Base-by-base conservation (phyloP, 2,329 filamentous ascomycete species). In the Fusarium decemcellulare region DNA sequence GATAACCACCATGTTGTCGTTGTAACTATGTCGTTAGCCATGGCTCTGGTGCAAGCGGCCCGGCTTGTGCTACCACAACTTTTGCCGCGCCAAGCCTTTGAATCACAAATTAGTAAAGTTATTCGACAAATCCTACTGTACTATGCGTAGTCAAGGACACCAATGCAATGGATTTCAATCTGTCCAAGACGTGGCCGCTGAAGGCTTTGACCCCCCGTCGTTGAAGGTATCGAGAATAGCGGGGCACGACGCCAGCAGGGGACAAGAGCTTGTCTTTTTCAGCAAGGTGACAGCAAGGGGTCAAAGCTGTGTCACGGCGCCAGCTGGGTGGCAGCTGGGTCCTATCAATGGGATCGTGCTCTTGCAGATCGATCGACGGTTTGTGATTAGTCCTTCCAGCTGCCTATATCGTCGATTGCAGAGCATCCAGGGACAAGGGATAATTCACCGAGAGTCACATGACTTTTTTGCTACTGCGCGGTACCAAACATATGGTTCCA, bases 321-420 rank as follows among this genome's bases (percentile, higher is more conserved):
- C 18, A 48, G 43, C 34, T 57, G 30, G 30, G 16, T 48, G 43
- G 30, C 40, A 23, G 23, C 23, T 23, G 23, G 23, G 23, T 23
- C 16, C 50, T 55, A 32, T 48, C 61, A 36, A 63, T 47, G 59
- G 46, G 50, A 67, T 67, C 44, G 44, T 50, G 37, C 50, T 52
- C 40, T 59, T 43, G 27, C 57, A 59, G 18, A 62, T 62, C 54
- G 43, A 70, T 70, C 66, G 42, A 58, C 56, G 11, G 62, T 39
- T n/a, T 46, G 47, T 56, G 23, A 23, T 23, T 23, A 23, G 23
- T 23, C 23, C 23, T 23, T 23, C 23, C 23, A 23, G 23, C 23
- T 23, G 23, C 23, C 23, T 23, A 23, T 50, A 23, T 54, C 29
- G 23, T 59, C 32, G 46, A 67, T 54, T 39, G 14, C 16, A 36